A percentile compares a stretch with the other conserved stretches of the same genome.
phyloP scores from a whole-genome alignment of 805 yeast species.

The Wickerhamiella musiphila region DNA sequence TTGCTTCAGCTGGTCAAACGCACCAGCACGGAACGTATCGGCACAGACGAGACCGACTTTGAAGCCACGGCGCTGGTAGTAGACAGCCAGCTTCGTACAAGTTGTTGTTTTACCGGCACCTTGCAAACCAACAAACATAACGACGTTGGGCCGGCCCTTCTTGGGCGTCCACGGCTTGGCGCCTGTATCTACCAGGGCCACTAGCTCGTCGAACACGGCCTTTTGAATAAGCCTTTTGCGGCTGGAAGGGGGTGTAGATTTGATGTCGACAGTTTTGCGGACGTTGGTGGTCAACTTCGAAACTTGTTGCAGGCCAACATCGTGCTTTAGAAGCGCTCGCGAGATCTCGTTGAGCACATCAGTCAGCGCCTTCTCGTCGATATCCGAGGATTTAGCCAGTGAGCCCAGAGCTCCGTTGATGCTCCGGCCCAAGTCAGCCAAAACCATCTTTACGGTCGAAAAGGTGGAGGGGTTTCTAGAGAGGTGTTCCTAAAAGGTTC shows the following conservation, averaged over 20 bases:
- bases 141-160: constrained; percentile 60
- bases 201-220: constrained; percentile 84
- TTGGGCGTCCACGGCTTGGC: constrained; percentile 58
- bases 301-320: constrained; percentile 77
- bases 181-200: constrained; percentile 60
- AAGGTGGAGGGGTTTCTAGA: background rate
- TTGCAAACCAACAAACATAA: constrained; percentile 96
- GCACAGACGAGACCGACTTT: constrained; percentile 97
- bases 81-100: constrained; percentile 90
- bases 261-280: constrained; percentile 35
- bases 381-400: constrained; percentile 36
- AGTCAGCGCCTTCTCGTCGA: constrained; percentile 49
- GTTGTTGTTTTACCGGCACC: constrained; percentile 99
- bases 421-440: constrained; percentile 63
- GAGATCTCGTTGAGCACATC: constrained; percentile 72
- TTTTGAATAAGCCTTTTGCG: constrained; percentile 73
- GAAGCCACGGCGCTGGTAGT: constrained; percentile 82
- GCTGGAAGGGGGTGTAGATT: constrained; percentile 39
- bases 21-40: constrained; percentile 98
- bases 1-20: constrained; percentile 94
- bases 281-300: constrained; percentile 58
- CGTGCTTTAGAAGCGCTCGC: constrained; percentile 82
- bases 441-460: constrained; percentile 33
- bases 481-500: too few relatives aligned
- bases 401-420: constrained; percentile 57